These are phyloP conservation scores for Metschnikowia drakensbergensis DNA, from an alignment of 805 yeast species.

Conservation along the genomic window DNA sequence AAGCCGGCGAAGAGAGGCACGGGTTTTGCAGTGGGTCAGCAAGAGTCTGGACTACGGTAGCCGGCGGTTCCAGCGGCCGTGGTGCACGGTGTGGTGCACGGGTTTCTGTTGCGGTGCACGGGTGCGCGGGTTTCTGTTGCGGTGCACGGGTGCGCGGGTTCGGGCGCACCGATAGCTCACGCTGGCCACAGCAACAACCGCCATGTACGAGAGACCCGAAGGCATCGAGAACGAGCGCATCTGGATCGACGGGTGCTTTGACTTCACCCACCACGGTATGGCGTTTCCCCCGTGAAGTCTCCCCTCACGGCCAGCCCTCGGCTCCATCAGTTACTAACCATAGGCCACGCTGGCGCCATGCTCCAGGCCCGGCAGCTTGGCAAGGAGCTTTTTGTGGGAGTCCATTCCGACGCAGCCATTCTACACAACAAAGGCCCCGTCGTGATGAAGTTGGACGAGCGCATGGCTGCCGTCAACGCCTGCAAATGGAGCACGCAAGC, in stretches of 20 bases:
- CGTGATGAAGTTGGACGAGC: constrained; percentile 80
- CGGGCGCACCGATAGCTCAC: not conserved
- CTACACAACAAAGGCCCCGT: constrained; percentile 84
- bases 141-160: not conserved
- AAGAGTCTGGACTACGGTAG: not conserved
- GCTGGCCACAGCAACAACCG: not conserved
- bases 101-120: not conserved
- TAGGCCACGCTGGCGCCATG: constrained; percentile 90
- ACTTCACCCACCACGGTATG: constrained; percentile 90
- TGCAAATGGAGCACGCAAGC: constrained; percentile 83
- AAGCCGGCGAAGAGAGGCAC: not conserved
- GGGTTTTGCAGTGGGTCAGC: not conserved
- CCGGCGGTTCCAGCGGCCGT: not conserved
- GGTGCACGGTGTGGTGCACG: not conserved
- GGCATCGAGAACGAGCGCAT: constrained; percentile 50
- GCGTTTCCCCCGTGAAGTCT: no score
- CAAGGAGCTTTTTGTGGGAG: constrained; percentile 73
- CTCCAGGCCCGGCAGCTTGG: constrained; percentile 88
- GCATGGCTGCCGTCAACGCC: constrained; percentile 80
- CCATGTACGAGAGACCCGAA: constrained; percentile 39
- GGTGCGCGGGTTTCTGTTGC: not conserved
- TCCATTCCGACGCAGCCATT: constrained; percentile 90
- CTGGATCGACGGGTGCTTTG: constrained; percentile 98
- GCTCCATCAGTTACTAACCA: constrained; percentile 19
- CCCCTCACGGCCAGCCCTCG: not conserved